phyloP scores from a whole-genome alignment of 768 basidiomycete genomes.

The Hydnum rufescens region DNA sequence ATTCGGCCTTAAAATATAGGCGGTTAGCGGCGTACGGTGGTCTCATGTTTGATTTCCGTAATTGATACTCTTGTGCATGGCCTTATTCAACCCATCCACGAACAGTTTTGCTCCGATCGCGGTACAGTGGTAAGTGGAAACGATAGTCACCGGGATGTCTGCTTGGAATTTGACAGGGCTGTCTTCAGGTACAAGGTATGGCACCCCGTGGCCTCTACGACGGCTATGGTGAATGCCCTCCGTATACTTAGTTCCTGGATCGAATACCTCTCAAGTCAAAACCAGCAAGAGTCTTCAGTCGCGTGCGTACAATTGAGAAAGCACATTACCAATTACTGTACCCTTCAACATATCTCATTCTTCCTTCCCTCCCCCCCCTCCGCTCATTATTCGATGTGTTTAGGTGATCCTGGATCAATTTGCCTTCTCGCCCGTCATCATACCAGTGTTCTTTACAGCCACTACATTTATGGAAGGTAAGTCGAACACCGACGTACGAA shows the following conservation, averaged over 20 bases:
- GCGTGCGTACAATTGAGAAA: too few relatives aligned
- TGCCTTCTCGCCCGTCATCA: constrained; percentile 5
- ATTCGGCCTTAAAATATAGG: background rate
- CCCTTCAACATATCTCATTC: background rate
- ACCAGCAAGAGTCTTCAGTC: background rate
- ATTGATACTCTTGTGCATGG: background rate
- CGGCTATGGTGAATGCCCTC: too few relatives aligned
- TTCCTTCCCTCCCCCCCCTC: background rate
- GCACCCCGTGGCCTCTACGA: background rate
- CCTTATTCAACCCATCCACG: background rate
- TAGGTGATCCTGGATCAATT: constrained; percentile 9
- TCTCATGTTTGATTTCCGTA: constrained; percentile 1
- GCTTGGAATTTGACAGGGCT: too few relatives aligned
- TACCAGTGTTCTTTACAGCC: constrained; percentile 5
- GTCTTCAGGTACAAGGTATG: constrained; percentile 1
- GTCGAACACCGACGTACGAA: constrained; percentile 1
- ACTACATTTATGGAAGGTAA: constrained; percentile 9
- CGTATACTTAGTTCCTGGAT: constrained; percentile 2
- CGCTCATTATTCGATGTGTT: background rate
- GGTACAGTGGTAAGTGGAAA: constrained; percentile 2
- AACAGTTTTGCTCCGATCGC: constrained; percentile 6
- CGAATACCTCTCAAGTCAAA: background rate
- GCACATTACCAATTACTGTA: background rate
- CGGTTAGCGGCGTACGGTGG: constrained; percentile 7
- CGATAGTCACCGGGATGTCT: too few relatives aligned